A percentile compares a stretch with the other conserved stretches of the same genome.
phyloP scores from a whole-genome alignment of 768 basidiomycete genomes.

The Mycena indigotica region DNA sequence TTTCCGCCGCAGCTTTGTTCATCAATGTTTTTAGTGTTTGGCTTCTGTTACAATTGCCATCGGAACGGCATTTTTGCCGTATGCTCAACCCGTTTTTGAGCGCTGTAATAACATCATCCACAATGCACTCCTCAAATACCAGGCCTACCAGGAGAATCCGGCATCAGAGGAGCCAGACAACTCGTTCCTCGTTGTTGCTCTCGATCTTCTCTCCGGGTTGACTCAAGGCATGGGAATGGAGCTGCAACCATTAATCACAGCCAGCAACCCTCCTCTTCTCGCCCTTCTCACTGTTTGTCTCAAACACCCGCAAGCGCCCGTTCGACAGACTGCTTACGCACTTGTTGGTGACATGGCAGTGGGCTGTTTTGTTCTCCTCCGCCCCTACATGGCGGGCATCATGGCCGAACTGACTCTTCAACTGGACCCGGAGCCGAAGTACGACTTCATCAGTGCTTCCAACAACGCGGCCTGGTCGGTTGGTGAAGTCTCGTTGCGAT shows the following conservation, averaged over 20 bases:
- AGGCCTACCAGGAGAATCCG: conserved; percentile 84
- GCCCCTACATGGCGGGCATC: conserved; percentile 83
- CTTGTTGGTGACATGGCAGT: conserved; percentile 98
- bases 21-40: conserved; percentile 65
- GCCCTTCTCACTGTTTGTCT: conserved; percentile 84
- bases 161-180: conserved; percentile 95
- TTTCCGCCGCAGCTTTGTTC: background rate
- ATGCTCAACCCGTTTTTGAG: conserved; percentile 89
- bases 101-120: conserved; percentile 89
- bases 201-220: conserved; percentile 94
- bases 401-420: conserved; percentile 89
- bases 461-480: conserved; percentile 99
- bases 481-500: conserved; percentile 94
- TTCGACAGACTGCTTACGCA: conserved; percentile 97
- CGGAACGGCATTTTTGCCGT: conserved; percentile 83
- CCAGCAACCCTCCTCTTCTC: conserved; percentile 76
- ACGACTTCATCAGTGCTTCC: conserved; percentile 94
- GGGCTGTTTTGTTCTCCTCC: conserved; percentile 86
- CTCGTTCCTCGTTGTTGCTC: conserved; percentile 95
- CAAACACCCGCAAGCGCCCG: conserved; percentile 93
- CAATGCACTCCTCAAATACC: conserved; percentile 79
- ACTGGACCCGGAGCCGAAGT: conserved; percentile 89
- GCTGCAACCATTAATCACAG: conserved; percentile 72
- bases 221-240: conserved; percentile 88
- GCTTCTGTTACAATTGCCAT: conserved; percentile 98